phyloP scores from a whole-genome alignment of 257 asterid species.

The Dorcoceras hygrometricum region DNA sequence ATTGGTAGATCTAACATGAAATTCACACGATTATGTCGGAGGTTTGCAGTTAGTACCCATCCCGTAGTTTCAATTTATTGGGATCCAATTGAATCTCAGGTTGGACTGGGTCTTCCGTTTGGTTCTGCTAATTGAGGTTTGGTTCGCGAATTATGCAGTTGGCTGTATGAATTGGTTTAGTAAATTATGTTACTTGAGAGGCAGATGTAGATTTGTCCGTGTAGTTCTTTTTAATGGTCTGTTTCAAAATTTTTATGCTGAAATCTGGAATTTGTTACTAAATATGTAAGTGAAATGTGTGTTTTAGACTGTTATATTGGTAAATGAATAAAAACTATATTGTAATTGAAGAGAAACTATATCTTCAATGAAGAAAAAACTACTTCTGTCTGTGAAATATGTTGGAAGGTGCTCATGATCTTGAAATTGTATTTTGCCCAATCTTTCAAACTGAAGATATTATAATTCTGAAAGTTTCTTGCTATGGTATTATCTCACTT shows the following conservation, averaged over 20 bases:
- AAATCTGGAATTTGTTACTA: not conserved
- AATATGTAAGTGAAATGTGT: not conserved
- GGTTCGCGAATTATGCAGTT: not conserved
- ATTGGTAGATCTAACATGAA: not conserved
- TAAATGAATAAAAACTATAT: not conserved
- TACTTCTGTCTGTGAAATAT: not conserved
- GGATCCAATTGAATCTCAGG: constrained; percentile 20
- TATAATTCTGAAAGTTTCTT: constrained; percentile 14
- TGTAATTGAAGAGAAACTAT: no score
- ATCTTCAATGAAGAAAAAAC: constrained; percentile 1
- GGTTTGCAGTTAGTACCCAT: not conserved
- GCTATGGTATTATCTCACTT: constrained; percentile 21
- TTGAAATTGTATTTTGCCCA: constrained; percentile 5
- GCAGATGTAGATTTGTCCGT: not conserved
- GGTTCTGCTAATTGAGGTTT: not conserved
- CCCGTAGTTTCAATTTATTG: not conserved
- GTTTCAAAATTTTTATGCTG: not conserved
- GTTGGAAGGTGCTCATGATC: constrained; percentile 1
- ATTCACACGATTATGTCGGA: not conserved
- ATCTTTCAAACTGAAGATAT: not conserved
- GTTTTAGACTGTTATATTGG: not conserved
- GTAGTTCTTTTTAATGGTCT: not conserved
- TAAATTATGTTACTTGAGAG: not conserved
- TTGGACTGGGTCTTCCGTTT: constrained; percentile 1
- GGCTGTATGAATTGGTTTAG: not conserved